Base-by-base conservation (phyloP, 192 early-diverging fungal genomes). In the Dissophora globulifera region DNA sequence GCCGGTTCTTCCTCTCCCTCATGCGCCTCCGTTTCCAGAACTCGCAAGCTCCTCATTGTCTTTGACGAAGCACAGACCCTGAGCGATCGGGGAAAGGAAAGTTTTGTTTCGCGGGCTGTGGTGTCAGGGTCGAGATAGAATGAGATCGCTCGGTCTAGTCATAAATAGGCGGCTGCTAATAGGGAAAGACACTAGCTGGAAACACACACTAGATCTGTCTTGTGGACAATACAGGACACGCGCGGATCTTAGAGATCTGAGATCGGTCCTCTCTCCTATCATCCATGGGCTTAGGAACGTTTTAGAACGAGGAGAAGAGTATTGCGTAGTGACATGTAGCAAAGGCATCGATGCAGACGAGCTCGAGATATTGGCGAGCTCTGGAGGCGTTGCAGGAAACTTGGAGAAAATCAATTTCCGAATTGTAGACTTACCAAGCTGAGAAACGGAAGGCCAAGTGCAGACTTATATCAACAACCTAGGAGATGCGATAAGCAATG, bases 301-400 rank as follows among this genome's bases (percentile, higher is more conserved):
- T 62, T 70, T 46, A 16, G 19, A 13, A 29, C 54, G 35, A 26
- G n/a, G 0, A 16, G 16, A 23, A 41, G 45, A 62, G 52, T 70
- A 62, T 29, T 62, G 68, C 52, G 46, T 70, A 33, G 68, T 70
- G 68, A 70, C 68, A 38, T 70, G 58, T 62, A 58, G 68, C 35
- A 50, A 58, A 22, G 52, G 58, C 51, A 70, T 70, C 42, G 52
- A 49, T 13, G 58, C 58, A 42, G 68, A 70, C 17, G 68, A 56
- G 27, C 51, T 70, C 45, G 58, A 70, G 22, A 29, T 70, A 15
- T 33, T 74, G 45, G 10, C 22, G 16, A 51, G 48, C 56, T 74
- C 69, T 35, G 61, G 69, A 2, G 69, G 69, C 27, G 64, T 64
- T 74, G 60, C 4, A 58, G 23, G 16, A 16, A 58, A 15, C 69